phyloP scores from a whole-genome alignment of 2,329 filamentous ascomycete species.

The Aspergillus chevalieri region DNA sequence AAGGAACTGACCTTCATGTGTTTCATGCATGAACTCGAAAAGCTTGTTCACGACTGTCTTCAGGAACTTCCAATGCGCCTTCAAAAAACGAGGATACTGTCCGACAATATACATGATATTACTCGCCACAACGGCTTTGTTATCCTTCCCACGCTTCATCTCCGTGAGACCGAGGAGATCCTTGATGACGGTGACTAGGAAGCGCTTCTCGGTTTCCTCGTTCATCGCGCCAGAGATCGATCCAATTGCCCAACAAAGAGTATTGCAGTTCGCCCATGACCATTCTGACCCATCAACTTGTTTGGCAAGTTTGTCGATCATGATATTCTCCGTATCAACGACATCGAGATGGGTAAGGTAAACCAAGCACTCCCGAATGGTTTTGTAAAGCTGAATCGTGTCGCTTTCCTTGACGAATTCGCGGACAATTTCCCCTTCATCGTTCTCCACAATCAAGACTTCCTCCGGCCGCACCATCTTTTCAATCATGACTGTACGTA shows the following conservation, averaged over 20 bases:
- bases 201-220: constrained; percentile 97
- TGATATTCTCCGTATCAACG: constrained; percentile 94
- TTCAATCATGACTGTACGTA: constrained; percentile 97
- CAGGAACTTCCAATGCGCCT: constrained; percentile 99
- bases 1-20: constrained; percentile 70
- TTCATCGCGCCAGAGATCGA: constrained; percentile 99
- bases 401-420: constrained; percentile 99
- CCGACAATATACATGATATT: constrained; percentile 99
- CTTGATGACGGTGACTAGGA: constrained; percentile 97
- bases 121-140: constrained; percentile 96
- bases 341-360: constrained; percentile 97
- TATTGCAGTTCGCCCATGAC: constrained; percentile 99
- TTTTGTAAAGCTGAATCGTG: constrained; percentile 98
- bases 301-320: constrained; percentile 94
- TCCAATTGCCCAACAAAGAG: constrained; percentile 97
- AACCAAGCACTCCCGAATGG: constrained; percentile 91
- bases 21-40: constrained; percentile 99
- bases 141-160: constrained; percentile 99
- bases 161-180: constrained; percentile 93
- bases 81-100: constrained; percentile 95
- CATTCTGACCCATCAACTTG: constrained; percentile 94
- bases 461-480: constrained; percentile 99
- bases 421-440: constrained; percentile 96
- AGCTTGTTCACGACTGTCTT: constrained; percentile 99
- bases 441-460: constrained; percentile 98